phyloP scores from a whole-genome alignment of 768 basidiomycete species.

The Fomitopsis pulvina region DNA sequence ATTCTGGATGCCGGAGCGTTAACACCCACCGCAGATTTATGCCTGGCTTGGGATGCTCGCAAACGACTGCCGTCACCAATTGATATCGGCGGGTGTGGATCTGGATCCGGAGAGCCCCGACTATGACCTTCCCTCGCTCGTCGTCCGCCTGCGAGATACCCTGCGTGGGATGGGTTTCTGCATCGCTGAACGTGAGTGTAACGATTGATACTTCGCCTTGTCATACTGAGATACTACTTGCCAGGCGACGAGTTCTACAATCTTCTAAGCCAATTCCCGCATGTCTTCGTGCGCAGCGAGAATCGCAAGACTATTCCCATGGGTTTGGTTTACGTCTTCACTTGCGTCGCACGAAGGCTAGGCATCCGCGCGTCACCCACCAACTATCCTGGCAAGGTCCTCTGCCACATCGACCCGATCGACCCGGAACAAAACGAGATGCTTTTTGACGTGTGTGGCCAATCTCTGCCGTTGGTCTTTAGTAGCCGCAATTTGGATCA shows the following conservation, averaged over 20 bases:
- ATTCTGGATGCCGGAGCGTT: background rate
- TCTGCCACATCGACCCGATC: conserved; percentile 41
- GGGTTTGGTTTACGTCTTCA: conserved; percentile 53
- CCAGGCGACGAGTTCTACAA: conserved; percentile 34
- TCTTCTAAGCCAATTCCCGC: conserved; percentile 53
- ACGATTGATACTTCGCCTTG: background rate
- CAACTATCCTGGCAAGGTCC: conserved; percentile 49
- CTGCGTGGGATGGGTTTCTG: conserved; percentile 44
- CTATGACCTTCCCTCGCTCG: conserved; percentile 30
- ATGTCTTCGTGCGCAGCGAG: conserved; percentile 41
- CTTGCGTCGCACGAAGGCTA: conserved; percentile 43
- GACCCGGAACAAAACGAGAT: conserved; percentile 30
- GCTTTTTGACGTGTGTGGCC: conserved; percentile 37
- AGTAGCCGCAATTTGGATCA: conserved; percentile 6
- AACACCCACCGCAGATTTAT: conserved; percentile 28
- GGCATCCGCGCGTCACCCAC: conserved; percentile 47
- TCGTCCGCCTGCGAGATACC: conserved; percentile 41
- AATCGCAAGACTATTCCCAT: conserved; percentile 47
- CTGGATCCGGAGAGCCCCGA: conserved; percentile 25
- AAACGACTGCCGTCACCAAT: conserved; percentile 31
- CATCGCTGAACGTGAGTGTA: conserved; percentile 32
- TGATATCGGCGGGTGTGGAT: conserved; percentile 24
- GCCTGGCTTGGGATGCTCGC: conserved; percentile 34
- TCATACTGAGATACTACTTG: background rate
- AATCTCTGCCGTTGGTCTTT: conserved; percentile 10